Evolutionary conservation across 1,284 basidiomycete species (phyloP), one percentile per base, ranked within the genome.

Genomic region (Marasmius sp.): DNA sequence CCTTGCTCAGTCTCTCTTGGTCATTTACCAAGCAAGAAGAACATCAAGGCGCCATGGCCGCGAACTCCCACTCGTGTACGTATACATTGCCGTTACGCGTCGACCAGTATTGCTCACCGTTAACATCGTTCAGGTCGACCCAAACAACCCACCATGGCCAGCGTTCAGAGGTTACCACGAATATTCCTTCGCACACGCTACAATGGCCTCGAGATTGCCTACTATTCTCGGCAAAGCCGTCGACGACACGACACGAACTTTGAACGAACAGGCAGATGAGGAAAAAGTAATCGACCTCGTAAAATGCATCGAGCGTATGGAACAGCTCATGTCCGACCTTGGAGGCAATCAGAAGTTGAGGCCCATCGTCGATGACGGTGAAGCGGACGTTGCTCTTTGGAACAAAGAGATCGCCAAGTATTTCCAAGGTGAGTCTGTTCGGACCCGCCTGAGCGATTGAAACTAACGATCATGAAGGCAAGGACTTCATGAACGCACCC

Each of bases 101-200:
- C 6, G 41, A 12, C 41, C 38, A 6, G 14, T 34, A 41, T 60
- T 36, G 39, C 18, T 36, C 57, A 53, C 62, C 60, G 58, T 59
- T 57, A 60, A 39, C 56, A 39, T 27, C 53, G 54, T 6, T 45
- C 59, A 90, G 88, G 82, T 92, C 60, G 88, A 95, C 75, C 93
- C 94, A 45, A 94, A 98, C 79, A 95, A 97, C 80, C 96, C 96
- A 37, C 96, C 96, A 56, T 98, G 95, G 95, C 95, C 95, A 36
- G 95, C 92, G 0, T 95, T 88, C 79, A 89, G 95, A 64, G 95
- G 95, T 9, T 97, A 97, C 78, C 95, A 97, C 76, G 93, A 95
- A 76, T 97, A 95, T 77, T 96, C 94, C 1, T 96, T 96, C 74
- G 94, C 95, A 58, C 91, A 96, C 71, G 93, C 93, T 43, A 94